A percentile compares a stretch with the other conserved stretches of the same genome.
Evolutionary conservation across 1,284 basidiomycete genomes (phyloP).

Genomic region (Trametes versicolor): DNA sequence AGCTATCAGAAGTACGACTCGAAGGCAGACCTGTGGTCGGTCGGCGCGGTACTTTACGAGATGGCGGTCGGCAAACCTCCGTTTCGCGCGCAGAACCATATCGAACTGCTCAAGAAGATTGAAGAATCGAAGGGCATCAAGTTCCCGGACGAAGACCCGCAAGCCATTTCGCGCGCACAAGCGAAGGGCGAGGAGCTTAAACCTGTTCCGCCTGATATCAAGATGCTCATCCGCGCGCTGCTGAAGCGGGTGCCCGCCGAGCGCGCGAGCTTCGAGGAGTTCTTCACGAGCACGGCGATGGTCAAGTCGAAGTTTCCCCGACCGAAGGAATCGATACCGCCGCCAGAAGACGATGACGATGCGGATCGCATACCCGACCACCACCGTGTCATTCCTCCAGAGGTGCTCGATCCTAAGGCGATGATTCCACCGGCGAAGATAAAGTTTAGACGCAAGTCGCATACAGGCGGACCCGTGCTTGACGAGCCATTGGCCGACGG

Average conservation of each 20-base stretch:
- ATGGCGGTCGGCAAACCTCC: conserved; percentile 95
- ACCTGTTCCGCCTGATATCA: conserved; percentile 86
- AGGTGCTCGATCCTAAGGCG: conserved; percentile 78
- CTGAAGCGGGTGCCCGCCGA: conserved; percentile 89
- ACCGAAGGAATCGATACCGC: conserved; percentile 43
- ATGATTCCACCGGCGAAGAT: conserved; percentile 85
- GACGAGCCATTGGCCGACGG: conserved; percentile 19
- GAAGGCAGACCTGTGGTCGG: conserved; percentile 98
- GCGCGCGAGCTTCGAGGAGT: conserved; percentile 91
- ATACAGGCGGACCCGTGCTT: conserved; percentile 7
- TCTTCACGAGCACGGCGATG: conserved; percentile 87
- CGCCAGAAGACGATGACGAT: conserved; percentile 44
- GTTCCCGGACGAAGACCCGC: conserved; percentile 90
- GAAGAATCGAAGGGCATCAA: conserved; percentile 87
- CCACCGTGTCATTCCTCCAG: conserved; percentile 74
- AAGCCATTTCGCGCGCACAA: conserved; percentile 43
- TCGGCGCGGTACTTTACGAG: conserved; percentile 96
- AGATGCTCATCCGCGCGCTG: conserved; percentile 85
- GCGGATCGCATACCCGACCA: conserved; percentile 63
- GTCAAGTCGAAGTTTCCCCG: conserved; percentile 81
- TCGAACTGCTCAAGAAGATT: conserved; percentile 95
- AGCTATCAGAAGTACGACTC: conserved; percentile 98
- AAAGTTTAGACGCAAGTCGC: conserved; percentile 62
- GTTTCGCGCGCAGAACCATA: conserved; percentile 95
- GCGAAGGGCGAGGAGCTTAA: conserved; percentile 56